phyloP scores from a whole-genome alignment of 305 asterid genomes.

The Nicotiana rustica region DNA sequence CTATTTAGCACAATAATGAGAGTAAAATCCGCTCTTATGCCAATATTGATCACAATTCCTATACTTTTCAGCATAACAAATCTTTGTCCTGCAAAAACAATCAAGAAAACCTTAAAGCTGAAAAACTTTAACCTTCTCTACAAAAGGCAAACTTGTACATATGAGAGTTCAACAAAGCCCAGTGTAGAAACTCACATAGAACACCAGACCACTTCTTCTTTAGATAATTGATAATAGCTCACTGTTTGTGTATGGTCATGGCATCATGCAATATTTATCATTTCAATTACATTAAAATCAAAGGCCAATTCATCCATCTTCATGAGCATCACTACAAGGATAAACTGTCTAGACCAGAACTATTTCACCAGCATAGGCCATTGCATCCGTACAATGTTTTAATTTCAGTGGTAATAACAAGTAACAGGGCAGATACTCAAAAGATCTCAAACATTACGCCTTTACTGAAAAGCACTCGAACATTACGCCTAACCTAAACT shows the following conservation, averaged over 20 bases:
- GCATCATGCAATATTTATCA: neutral
- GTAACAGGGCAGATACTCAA: conserved; percentile 12
- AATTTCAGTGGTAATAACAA: neutral
- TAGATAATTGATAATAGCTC: neutral
- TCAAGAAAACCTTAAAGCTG: neutral
- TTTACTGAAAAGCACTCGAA: neutral
- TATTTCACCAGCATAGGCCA: too few relatives aligned
- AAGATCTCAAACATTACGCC: neutral
- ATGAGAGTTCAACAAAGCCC: neutral
- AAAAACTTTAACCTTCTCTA: neutral
- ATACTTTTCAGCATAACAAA: conserved; percentile 1
- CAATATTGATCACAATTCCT: neutral
- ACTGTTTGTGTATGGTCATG: conserved; percentile 4
- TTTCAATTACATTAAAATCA: neutral
- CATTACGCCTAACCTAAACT: too few relatives aligned
- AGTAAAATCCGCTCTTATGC: conserved; percentile 1
- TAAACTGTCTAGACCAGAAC: neutral
- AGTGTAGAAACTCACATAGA: neutral
- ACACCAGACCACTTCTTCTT: neutral
- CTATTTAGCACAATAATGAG: neutral
- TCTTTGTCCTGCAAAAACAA: neutral
- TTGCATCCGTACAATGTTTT: neutral
- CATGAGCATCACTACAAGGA: neutral
- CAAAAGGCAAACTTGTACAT: conserved; percentile 4
- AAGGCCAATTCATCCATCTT: conserved; percentile 17